phyloP scores from a whole-genome alignment of 1,284 basidiomycete genomes.

The Naganishia albida region DNA sequence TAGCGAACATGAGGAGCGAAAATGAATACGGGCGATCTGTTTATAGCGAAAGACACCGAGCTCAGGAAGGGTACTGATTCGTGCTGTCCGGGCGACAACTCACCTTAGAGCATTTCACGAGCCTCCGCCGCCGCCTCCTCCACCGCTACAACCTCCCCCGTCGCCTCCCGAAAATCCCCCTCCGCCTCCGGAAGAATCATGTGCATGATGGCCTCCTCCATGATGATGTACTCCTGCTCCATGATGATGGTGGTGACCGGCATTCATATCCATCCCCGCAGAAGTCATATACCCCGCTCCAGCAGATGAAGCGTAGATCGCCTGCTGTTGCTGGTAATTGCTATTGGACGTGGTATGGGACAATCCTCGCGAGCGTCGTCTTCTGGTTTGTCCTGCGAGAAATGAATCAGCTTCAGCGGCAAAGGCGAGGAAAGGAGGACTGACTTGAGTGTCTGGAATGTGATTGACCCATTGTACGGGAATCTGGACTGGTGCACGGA shows the following conservation, averaged over 20 bases:
- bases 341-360: neutral
- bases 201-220: neutral
- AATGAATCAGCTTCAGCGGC: neutral
- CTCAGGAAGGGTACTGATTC: no score
- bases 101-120: neutral
- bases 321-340: neutral
- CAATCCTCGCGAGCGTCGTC: neutral
- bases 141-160: neutral
- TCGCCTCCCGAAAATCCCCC: neutral
- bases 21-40: no score
- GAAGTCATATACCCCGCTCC: no score
- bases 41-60: no score
- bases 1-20: no score
- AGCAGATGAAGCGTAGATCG: neutral
- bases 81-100: neutral
- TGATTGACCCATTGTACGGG: neutral
- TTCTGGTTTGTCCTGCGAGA: neutral
- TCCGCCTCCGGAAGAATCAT: neutral
- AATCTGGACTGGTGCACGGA: neutral
- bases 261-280: no score
- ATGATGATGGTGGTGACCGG: neutral
- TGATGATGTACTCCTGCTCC: no score
- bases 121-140: neutral
- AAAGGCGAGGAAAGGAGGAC: neutral
- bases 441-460: neutral